Evolutionary conservation across 305 asterid species (phyloP), one percentile per base, ranked within the genome.

Genomic region (Stenogyne calaminthoides): DNA sequence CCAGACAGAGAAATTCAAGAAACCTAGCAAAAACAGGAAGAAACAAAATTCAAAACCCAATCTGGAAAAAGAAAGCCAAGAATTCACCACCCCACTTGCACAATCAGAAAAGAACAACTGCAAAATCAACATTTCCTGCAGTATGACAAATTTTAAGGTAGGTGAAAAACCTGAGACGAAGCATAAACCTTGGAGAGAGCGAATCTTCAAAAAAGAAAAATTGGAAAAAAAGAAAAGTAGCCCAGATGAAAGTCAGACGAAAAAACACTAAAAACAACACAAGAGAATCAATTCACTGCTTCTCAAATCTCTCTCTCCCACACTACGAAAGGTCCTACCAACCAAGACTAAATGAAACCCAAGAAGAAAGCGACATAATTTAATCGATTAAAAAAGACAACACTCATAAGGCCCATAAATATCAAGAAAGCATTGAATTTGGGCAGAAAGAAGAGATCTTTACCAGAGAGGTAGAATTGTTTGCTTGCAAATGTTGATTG

Each of bases 331-430:
- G 71, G 77, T 58, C 80, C 76, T 64, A 78, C 77, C 85, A 71
- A 75, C 80, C 80, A 72, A 46, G 25, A 69, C 76, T 46, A 59
- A 29, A 47, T 3, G 25, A 63, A 67, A 49, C 72, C 56, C 73
- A 27, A 75, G 58, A 64, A 64, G 83, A 72, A 78, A 78, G 77
- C n/a, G 86, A 79, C 86, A 66, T 39, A 70, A 66, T 20, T 25
- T 64, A 76, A 70, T 12, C 37, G 54, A 70, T 71, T 14, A 64
- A 61, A 56, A 63, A 62, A 75, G 16, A 36, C 77, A 62, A 61
- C 42, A 73, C 69, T 54, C 42, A 15, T 55, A 67, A 18, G 64
- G n/a, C 78, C 76, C 66, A 77, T 71, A 20, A 77, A 77, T 10
- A 61, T 74, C 22, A 74, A 60, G 52, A 9, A 37, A 39, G 67